These are phyloP conservation scores for Cordyceps farinosa DNA, from an alignment of 2,329 filamentous ascomycete genomes.

Conservation along the genomic window DNA sequence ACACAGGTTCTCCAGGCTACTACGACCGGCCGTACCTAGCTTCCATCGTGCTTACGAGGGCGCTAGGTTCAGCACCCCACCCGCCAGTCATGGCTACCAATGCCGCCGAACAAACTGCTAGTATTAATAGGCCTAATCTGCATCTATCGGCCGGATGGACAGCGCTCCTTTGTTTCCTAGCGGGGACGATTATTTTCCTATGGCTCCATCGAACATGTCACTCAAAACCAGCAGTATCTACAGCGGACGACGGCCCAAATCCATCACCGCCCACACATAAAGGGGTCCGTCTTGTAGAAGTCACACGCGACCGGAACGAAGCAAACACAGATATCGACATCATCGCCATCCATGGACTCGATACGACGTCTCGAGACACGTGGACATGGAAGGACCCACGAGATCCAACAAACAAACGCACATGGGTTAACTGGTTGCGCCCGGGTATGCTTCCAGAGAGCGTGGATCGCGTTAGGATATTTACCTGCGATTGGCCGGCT, in stretches of 20 bases:
- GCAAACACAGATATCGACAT: constrained; percentile 27
- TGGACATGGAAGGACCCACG: constrained; percentile 24
- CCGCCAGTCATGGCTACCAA: background rate
- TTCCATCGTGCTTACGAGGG: background rate
- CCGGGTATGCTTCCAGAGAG: background rate
- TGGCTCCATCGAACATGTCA: background rate
- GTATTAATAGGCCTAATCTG: background rate
- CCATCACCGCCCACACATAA: background rate
- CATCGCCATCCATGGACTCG: constrained; percentile 35
- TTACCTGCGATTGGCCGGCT: background rate
- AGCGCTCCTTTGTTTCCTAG: background rate
- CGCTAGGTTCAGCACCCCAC: background rate
- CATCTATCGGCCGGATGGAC: background rate
- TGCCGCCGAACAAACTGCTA: background rate
- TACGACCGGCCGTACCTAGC: too few relatives aligned
- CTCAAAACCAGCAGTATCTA: background rate
- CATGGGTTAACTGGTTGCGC: background rate
- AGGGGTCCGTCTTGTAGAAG: background rate
- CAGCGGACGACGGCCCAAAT: background rate
- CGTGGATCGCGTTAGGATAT: background rate
- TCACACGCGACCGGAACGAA: background rate
- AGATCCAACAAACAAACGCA: constrained; percentile 17
- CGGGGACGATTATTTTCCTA: background rate
- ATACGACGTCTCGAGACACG: constrained; percentile 29
- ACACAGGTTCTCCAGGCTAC: background rate